Base-by-base conservation (phyloP, 2,329 filamentous ascomycete species). In the Aspergillus vadensis region DNA sequence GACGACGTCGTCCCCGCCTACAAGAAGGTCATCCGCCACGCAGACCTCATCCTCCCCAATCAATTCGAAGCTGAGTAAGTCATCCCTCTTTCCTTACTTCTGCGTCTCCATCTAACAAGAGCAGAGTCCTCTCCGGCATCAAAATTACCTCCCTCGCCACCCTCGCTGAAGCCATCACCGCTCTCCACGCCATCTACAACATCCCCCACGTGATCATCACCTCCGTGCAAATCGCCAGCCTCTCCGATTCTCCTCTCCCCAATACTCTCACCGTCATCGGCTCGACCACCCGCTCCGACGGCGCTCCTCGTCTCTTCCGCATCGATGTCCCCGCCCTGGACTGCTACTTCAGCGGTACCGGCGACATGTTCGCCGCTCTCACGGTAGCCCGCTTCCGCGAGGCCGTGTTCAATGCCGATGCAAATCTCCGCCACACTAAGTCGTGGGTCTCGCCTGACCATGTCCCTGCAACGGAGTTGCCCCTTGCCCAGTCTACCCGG, bases 351-450 rank as follows among this genome's bases (percentile, higher is more conserved):
- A 92, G 90, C 69, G 95, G 95, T 43, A 98, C 96, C 0, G 95
- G 95, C 50, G 95, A 99, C 80, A 97, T 99, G 94, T 98, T 99
- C 73, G 94, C 92, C 30, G 94, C 94, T 7, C 83, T 99, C 49
- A 92, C 92, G 72, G 87, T 97, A 1, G 91, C 91, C 43, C 88
- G 94, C 30, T 87, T 99, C 71, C 88, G 94, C 60, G 91, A 98
- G 80, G 92, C 91, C 25, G 89, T 91, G 1, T 77, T 80, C 55
- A 78, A 77, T 3, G 79, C 80, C 0, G 72, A 70, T 5, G 68
- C 74, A 2, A 69, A 73, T 2, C 77, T 96, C 4, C 76, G 81
- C 15, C 73, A 79, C 7, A 84, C 77, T 2, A 76, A 80, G 5
- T 87, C 87, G 63, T 99, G 95, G 95, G 79, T 90, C 51, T 92